phyloP scores from a whole-genome alignment of 345 rosid species.

The Salix dunnii region DNA sequence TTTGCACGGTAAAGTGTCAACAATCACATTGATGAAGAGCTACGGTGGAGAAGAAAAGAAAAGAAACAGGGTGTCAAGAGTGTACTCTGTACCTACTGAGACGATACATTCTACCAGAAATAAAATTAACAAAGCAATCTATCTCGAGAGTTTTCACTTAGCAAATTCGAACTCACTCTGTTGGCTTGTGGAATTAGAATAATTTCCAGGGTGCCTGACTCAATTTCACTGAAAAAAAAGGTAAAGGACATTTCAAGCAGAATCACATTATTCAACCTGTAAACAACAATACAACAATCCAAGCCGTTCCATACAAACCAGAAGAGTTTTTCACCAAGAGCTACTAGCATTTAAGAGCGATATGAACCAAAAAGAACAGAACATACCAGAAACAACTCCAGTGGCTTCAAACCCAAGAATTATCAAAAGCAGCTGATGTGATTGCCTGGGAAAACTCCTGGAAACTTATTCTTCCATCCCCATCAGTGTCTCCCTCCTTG shows the following conservation, averaged over 20 bases:
- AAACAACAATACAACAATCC: background rate
- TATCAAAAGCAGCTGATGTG: constrained; percentile 83
- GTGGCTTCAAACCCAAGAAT: constrained; percentile 56
- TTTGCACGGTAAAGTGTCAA: background rate
- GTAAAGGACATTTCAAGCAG: background rate
- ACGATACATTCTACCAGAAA: background rate
- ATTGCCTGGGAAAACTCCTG: constrained; percentile 75
- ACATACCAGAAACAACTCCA: constrained; percentile 2
- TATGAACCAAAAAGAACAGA: background rate
- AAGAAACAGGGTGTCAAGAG: background rate
- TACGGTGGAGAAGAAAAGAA: background rate
- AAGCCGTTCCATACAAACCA: background rate
- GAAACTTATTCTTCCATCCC: constrained; percentile 81
- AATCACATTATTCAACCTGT: background rate
- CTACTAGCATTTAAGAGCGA: background rate
- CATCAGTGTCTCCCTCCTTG: constrained; percentile 87
- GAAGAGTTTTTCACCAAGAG: background rate
- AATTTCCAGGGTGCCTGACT: background rate
- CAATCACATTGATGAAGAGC: background rate
- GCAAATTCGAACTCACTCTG: background rate
- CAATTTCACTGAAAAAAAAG: background rate
- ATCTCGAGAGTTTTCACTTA: background rate
- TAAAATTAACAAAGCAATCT: background rate
- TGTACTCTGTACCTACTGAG: background rate
- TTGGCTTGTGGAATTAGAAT: background rate